phyloP scores from a whole-genome alignment of 2,329 filamentous ascomycete genomes.

The Clarireedia sp. region DNA sequence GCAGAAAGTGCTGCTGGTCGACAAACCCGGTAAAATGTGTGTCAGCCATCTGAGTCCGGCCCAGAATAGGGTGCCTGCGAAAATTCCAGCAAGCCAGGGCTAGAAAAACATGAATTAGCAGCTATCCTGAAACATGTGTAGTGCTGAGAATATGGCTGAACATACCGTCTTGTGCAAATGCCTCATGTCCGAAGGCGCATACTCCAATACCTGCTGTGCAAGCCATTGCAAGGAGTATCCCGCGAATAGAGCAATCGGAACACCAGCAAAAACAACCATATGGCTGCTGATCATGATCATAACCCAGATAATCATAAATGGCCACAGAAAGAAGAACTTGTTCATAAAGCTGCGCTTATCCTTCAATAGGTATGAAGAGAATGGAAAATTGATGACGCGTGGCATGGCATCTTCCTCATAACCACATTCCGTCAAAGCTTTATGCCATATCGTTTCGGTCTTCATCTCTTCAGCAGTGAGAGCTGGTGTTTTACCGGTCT shows the following conservation, averaged over 20 bases:
- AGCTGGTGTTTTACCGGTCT: conserved; percentile 82
- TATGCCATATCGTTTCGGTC: conserved; percentile 71
- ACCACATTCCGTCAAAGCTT: conserved; percentile 74
- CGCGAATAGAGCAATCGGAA: conserved; percentile 62
- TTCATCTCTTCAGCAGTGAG: conserved; percentile 87
- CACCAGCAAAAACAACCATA: conserved; percentile 63
- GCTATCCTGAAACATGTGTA: too few species aligned
- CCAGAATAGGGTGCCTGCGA: conserved; percentile 78
- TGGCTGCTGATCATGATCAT: conserved; percentile 65
- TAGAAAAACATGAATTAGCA: conserved; percentile 30
- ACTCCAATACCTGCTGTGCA: conserved; percentile 69
- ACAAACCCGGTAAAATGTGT: conserved; percentile 60
- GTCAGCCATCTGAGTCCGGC: conserved; percentile 69
- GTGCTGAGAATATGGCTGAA: neutral
- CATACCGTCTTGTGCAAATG: conserved; percentile 80
- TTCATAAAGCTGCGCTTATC: conserved; percentile 71
- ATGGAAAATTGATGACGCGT: conserved; percentile 61
- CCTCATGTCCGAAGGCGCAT: conserved; percentile 81
- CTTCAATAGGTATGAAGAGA: conserved; percentile 63
- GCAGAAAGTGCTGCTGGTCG: conserved; percentile 21
- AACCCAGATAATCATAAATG: conserved; percentile 66
- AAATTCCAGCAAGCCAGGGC: conserved; percentile 92
- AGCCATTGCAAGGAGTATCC: conserved; percentile 68
- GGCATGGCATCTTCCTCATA: conserved; percentile 73
- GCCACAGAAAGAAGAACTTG: conserved; percentile 85